Evolutionary conservation across 257 asterid species (phyloP).

Genomic region (Primulina tabacum): DNA sequence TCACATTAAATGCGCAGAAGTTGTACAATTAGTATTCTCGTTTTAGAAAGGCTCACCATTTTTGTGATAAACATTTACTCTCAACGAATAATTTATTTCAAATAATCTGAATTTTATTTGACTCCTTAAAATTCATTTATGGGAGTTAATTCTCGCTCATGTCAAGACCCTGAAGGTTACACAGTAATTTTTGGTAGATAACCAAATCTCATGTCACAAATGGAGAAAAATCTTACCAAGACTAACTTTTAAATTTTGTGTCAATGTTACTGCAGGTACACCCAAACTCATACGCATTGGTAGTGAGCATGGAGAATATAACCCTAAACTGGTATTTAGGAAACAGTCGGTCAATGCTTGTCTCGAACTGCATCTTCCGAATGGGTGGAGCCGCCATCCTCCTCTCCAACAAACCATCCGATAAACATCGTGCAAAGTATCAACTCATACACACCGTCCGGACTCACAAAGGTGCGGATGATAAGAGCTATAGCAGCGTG

Average conservation of each 20-base stretch:
- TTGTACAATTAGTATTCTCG: background rate
- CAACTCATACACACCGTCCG: constrained; percentile 31
- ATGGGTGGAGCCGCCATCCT: constrained; percentile 39
- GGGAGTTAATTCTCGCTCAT: no score
- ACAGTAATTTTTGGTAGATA: background rate
- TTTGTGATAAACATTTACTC: background rate
- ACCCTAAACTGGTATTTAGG: constrained; percentile 31
- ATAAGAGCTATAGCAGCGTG: constrained; percentile 28
- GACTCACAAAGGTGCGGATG: constrained; percentile 38
- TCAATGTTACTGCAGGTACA: background rate
- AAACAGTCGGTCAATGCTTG: constrained; percentile 33
- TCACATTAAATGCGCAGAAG: background rate
- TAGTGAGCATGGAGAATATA: constrained; percentile 33
- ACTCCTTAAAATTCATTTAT: background rate
- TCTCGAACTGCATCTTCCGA: constrained; percentile 35
- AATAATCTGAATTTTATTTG: no score
- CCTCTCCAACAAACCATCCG: constrained; percentile 33
- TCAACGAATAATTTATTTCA: background rate
- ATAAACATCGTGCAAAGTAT: constrained; percentile 28
- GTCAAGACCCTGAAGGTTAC: no score
- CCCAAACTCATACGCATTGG: constrained; percentile 29
- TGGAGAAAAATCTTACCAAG: background rate
- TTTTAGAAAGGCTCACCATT: background rate
- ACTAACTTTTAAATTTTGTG: background rate
- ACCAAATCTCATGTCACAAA: background rate